Conservation (phyloP, 129 eudicot genomes). For the Sambucus nigra region DNA sequence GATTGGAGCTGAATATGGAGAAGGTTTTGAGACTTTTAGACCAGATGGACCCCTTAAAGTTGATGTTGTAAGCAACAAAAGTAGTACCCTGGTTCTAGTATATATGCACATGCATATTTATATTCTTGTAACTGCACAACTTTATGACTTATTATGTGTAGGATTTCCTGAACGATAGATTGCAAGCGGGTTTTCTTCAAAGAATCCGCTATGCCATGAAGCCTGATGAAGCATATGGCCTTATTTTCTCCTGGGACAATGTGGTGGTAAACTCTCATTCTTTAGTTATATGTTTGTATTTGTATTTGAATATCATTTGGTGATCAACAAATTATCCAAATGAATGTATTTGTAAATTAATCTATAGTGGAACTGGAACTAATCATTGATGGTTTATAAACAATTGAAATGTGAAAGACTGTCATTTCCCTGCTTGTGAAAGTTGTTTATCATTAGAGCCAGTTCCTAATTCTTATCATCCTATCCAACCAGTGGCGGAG, state of each 20-base stretch:
- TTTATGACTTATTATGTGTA: slow-evolving; percentile 17
- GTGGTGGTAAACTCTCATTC: slow-evolving; percentile 52
- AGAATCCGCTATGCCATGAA: slow-evolving; percentile 96
- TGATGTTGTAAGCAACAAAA: slow-evolving; percentile 86
- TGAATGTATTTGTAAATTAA: too few relatives aligned
- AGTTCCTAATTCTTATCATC: too few relatives aligned
- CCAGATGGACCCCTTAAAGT: slow-evolving; percentile 87
- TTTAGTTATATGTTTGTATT: neutral
- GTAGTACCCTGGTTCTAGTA: too few relatives aligned
- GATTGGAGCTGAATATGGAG: slow-evolving; percentile 99
- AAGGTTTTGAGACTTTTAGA: slow-evolving; percentile 94
- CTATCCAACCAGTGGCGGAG: too few relatives aligned
- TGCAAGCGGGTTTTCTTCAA: slow-evolving; percentile 78
- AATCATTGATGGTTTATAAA: neutral
- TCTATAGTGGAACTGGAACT: too few relatives aligned
- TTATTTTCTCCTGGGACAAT: slow-evolving; percentile 94
- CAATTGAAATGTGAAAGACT: neutral
- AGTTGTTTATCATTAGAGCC: too few relatives aligned
- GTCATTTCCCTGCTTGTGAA: neutral
- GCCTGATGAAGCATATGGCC: slow-evolving; percentile 98
- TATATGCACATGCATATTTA: neutral
- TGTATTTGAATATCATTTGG: neutral
- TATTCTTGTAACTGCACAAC: neutral
- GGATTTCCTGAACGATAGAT: slow-evolving; percentile 88
- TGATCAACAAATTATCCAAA: neutral